phyloP scores from a whole-genome alignment of 106 monocot genomes.

The Dendrobium chrysotoxum region DNA sequence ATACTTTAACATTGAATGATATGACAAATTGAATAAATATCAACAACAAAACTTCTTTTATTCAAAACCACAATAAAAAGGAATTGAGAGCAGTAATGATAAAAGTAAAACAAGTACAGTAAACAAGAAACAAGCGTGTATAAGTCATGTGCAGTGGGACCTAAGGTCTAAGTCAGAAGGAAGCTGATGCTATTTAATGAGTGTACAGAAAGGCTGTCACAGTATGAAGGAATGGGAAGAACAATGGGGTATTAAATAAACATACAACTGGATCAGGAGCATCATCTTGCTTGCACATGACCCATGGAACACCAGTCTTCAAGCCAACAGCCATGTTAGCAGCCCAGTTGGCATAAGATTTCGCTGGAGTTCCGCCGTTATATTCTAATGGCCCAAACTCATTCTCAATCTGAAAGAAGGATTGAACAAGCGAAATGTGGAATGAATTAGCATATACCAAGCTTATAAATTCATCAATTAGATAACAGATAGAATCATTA shows the following conservation, averaged over 20 bases:
- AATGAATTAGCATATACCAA: background rate
- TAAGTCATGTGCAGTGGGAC: conserved; percentile 3
- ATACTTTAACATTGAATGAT: background rate
- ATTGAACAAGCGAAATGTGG: background rate
- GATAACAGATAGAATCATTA: background rate
- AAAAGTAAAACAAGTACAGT: background rate
- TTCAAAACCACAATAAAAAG: background rate
- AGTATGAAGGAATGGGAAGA: background rate
- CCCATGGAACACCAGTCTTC: conserved; percentile 75
- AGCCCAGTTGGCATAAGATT: conserved; percentile 63
- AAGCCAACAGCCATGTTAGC: conserved; percentile 71
- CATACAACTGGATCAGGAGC: conserved; percentile 89
- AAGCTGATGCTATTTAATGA: background rate
- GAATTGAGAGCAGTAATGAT: background rate
- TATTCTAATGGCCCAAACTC: conserved; percentile 74
- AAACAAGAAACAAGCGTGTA: background rate
- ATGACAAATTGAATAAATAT: background rate
- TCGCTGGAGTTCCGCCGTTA: conserved; percentile 38
- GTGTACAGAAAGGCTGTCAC: background rate
- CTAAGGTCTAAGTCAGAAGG: background rate
- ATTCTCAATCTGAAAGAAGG: conserved; percentile 58
- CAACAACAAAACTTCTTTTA: background rate
- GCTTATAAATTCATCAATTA: background rate
- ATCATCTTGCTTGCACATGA: conserved; percentile 93
- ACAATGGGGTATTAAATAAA: background rate